phyloP scores from a whole-genome alignment of 2,329 filamentous ascomycete genomes.

The Pseudofabraea citricarpa region DNA sequence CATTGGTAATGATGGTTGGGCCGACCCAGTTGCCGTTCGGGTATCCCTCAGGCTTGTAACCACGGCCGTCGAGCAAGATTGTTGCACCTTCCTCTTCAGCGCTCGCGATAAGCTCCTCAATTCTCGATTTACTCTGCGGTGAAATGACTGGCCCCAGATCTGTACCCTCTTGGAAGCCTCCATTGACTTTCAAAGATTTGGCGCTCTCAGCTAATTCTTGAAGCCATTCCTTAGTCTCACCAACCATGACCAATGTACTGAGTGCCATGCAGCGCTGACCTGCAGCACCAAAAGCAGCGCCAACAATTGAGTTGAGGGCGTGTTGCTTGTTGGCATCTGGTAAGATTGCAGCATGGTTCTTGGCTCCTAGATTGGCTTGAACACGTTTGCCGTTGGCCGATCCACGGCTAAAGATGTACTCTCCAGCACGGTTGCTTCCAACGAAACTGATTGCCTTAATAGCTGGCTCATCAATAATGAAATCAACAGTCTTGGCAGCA shows the following conservation, averaged over 20 bases:
- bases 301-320: slow-evolving; percentile 77
- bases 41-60: slow-evolving; percentile 71
- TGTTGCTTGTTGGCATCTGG: slow-evolving; percentile 90
- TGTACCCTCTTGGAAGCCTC: slow-evolving; percentile 74
- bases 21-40: slow-evolving; percentile 82
- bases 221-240: slow-evolving; percentile 81
- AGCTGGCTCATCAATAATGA: slow-evolving; percentile 76
- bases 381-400: slow-evolving; percentile 85
- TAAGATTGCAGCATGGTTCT: slow-evolving; percentile 82
- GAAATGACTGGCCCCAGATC: slow-evolving; percentile 81
- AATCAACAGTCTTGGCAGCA: slow-evolving; percentile 75
- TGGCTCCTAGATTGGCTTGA: slow-evolving; percentile 81
- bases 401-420: slow-evolving; percentile 77
- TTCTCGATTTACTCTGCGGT: slow-evolving; percentile 72
- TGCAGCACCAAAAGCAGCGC: slow-evolving; percentile 79
- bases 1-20: slow-evolving; percentile 77
- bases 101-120: slow-evolving; percentile 69
- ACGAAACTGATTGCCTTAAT: slow-evolving; percentile 89
- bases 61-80: slow-evolving; percentile 76
- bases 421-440: slow-evolving; percentile 80
- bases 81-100: slow-evolving; percentile 78
- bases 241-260: slow-evolving; percentile 77
- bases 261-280: slow-evolving; percentile 86
- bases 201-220: slow-evolving; percentile 72
- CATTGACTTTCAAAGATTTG: slow-evolving; percentile 68